These are phyloP conservation scores for Arthrinium puccinioides DNA, from an alignment of 2,329 filamentous ascomycete genomes.

Conservation along the genomic window DNA sequence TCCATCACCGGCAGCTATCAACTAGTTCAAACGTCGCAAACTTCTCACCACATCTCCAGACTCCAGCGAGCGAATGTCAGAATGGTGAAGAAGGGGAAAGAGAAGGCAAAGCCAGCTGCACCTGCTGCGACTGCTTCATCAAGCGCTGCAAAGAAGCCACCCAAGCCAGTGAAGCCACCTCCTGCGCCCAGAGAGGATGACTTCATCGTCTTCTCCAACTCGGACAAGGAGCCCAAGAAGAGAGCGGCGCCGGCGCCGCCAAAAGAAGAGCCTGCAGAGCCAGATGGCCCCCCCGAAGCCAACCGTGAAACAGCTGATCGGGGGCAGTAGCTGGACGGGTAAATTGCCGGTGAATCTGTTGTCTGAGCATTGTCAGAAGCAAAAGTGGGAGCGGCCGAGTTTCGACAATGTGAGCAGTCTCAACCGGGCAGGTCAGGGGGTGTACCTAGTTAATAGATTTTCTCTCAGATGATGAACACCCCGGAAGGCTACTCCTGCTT, in stretches of 20 bases:
- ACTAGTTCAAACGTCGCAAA: too few relatives aligned
- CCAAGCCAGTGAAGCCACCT: constrained; percentile 24
- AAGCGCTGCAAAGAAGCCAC: constrained; percentile 16
- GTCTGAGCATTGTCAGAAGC: constrained; percentile 90
- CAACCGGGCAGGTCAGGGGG: constrained; percentile 7
- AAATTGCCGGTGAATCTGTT: constrained; percentile 92
- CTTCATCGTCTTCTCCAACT: constrained; percentile 50
- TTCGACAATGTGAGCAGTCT: constrained; percentile 63
- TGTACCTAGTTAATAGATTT: constrained; percentile 13
- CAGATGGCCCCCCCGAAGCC: constrained; percentile 46
- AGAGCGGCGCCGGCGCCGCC: constrained; percentile 27
- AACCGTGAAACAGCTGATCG: constrained; percentile 75
- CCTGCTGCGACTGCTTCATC: constrained; percentile 18
- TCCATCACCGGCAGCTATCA: too few relatives aligned
- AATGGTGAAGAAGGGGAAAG: constrained; percentile 49
- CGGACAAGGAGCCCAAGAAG: constrained; percentile 44
- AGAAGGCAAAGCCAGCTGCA: constrained; percentile 34
- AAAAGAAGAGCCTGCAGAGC: constrained; percentile 18
- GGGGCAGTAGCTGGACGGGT: constrained; percentile 92
- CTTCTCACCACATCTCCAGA: too few relatives aligned
- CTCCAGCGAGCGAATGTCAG: too few relatives aligned
- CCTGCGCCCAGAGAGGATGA: constrained; percentile 36
- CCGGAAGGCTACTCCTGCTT: constrained; percentile 70
- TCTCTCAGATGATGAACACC: constrained; percentile 46
- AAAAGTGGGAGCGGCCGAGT: constrained; percentile 90